Evolutionary conservation across 768 basidiomycete species (phyloP), one percentile per base, ranked within the genome.

Genomic region (Pulveroboletus sp.): DNA sequence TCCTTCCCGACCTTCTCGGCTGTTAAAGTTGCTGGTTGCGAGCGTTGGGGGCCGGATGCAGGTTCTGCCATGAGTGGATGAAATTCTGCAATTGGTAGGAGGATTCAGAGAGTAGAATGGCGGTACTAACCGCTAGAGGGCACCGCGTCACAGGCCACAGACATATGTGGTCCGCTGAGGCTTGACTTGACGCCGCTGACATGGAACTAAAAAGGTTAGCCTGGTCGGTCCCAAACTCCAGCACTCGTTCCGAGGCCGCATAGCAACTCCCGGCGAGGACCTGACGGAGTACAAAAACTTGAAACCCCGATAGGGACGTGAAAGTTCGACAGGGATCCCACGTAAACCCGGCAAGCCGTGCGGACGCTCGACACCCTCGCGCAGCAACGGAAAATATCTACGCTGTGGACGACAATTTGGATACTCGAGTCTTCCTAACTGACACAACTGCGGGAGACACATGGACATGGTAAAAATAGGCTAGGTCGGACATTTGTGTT

Each of bases 1-100:
- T 84, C 81, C 56, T 69, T 76, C 36, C 69, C 72, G 43, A 65
- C 55, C 54, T 72, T 63, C 31, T 43, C 71, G 36, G 35, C 35
- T 14, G 50, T 38, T 9, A 42, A 39, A 15, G 71, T 63, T 13
- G 61, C 49, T n/a, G 68, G 66, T 46, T 60, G 57, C 30, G 69
- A 65, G 52, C 72, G 70, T 15, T 71, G 66, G 21, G 70, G 67
- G 13, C 64, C 71, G 6, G 73, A 66, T 4, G 63, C 56, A 28
- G 72, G 61, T 31, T 69, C 69, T 70, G 49, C 44, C 59, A 56
- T 56, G 49, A 8, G 15, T 48, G 28, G 69, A 66, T 32, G 50
- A 53, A 47, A 41, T 13, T 47, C 50, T 52, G 53, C 17, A 46
- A 31, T 41, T n/a, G 72, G 71, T 24, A 57, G 63, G 21, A 56